These are phyloP conservation scores for Aspergillaceae sp. DNA, from an alignment of 2,329 filamentous ascomycete species.

Conservation along the genomic window DNA sequence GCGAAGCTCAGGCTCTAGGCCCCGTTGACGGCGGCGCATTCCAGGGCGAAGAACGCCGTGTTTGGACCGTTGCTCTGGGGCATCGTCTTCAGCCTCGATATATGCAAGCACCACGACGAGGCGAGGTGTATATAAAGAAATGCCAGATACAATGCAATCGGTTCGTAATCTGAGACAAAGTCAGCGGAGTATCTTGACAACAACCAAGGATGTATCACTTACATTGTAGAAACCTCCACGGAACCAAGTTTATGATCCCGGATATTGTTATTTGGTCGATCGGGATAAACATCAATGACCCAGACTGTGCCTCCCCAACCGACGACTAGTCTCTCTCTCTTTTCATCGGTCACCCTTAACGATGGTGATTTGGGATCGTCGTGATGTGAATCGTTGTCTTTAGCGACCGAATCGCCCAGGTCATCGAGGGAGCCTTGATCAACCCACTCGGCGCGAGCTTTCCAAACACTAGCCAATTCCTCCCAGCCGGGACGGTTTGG, in stretches of 20 bases:
- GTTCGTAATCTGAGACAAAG: constrained; percentile 63
- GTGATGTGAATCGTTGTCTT: constrained; percentile 16
- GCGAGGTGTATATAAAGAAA: constrained; percentile 90
- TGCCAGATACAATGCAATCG: constrained; percentile 95
- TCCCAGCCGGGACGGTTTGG: constrained; percentile 85
- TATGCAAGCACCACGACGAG: constrained; percentile 88
- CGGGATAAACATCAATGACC: constrained; percentile 84
- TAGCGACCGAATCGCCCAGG: constrained; percentile 48
- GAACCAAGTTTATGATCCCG: constrained; percentile 66
- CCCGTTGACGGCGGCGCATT: constrained; percentile 64
- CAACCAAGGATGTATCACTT: constrained; percentile 33
- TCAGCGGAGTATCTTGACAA: constrained; percentile 19
- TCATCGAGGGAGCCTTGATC: constrained; percentile 71
- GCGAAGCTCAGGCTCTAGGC: constrained; percentile 76
- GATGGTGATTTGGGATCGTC: constrained; percentile 36
- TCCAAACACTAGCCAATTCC: constrained; percentile 95
- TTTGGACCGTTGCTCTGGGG: constrained; percentile 45
- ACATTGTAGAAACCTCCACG: constrained; percentile 90
- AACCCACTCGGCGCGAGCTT: constrained; percentile 85
- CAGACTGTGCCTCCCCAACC: constrained; percentile 96
- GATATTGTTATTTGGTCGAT: constrained; percentile 57
- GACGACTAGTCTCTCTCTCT: constrained; percentile 68
- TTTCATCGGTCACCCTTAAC: constrained; percentile 35
- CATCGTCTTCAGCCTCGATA: constrained; percentile 62
- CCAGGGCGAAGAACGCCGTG: constrained; percentile 49